Percentiles rank a stretch among this genome's conserved stretches.
Conservation (phyloP, 495 filamentous ascomycete genomes). For the Choiromyces venosus region DNA sequence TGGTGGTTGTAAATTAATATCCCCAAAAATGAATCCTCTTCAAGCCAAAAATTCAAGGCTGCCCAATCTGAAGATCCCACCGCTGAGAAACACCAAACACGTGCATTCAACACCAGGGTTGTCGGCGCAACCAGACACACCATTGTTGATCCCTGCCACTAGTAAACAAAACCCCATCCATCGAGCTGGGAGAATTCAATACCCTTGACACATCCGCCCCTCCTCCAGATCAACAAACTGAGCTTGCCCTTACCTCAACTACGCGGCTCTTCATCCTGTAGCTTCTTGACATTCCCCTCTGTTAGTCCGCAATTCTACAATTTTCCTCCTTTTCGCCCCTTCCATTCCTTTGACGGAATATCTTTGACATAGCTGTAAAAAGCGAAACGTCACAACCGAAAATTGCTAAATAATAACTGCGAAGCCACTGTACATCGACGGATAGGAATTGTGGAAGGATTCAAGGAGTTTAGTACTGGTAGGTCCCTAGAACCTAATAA, state of each 20-base stretch:
- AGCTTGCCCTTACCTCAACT: background rate
- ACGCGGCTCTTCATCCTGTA: background rate
- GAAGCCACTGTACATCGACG: background rate
- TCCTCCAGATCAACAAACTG: background rate
- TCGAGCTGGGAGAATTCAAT: background rate
- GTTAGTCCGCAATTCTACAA: background rate
- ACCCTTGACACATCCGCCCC: background rate
- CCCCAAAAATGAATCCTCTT: background rate
- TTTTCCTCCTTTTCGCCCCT: background rate
- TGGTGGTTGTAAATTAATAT: background rate
- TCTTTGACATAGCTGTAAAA: background rate
- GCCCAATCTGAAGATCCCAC: background rate
- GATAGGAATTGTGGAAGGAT: background rate
- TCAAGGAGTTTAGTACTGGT: background rate
- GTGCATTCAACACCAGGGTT: background rate
- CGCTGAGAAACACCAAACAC: background rate
- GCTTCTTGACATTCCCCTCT: background rate
- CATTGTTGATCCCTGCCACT: background rate
- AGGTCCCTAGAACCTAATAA: background rate
- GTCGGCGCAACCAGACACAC: background rate
- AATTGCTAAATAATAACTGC: background rate
- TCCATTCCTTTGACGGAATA: background rate
- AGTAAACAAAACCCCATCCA: background rate
- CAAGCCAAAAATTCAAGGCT: background rate
- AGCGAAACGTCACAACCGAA: background rate